These are phyloP conservation scores for Talaromyces funiculosus DNA, from an alignment of 2,329 filamentous ascomycete genomes.

Conservation along the genomic window DNA sequence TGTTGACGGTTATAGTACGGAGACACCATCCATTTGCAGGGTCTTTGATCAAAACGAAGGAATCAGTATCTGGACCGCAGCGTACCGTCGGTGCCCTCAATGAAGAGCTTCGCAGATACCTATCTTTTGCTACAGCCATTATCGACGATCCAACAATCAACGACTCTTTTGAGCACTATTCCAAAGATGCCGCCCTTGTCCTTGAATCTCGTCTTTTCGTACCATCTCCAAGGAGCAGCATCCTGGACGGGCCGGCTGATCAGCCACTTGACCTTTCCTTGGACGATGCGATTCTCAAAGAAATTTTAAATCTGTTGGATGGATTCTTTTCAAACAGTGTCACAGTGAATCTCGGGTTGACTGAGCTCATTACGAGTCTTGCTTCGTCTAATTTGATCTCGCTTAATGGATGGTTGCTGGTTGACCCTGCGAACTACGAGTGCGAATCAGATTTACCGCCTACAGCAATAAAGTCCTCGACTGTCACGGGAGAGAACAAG, in stretches of 20 bases:
- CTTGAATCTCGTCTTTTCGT: constrained; percentile 33
- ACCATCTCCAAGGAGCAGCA: constrained; percentile 23
- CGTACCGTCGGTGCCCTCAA: constrained; percentile 37
- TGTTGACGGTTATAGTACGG: constrained; percentile 78
- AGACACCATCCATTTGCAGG: constrained; percentile 81
- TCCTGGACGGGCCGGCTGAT: constrained; percentile 49
- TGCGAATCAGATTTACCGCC: constrained; percentile 33
- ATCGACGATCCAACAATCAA: constrained; percentile 35
- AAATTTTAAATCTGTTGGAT: constrained; percentile 57
- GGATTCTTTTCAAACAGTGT: constrained; percentile 86
- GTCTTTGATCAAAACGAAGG: constrained; percentile 54
- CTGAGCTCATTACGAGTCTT: constrained; percentile 74
- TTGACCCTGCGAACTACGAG: constrained; percentile 60
- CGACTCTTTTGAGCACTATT: constrained; percentile 40
- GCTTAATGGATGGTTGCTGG: constrained; percentile 84
- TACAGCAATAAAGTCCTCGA: background rate
- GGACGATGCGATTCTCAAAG: constrained; percentile 53
- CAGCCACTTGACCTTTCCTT: constrained; percentile 61
- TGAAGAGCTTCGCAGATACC: constrained; percentile 34
- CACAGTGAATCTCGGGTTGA: constrained; percentile 83
- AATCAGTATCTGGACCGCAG: constrained; percentile 15
- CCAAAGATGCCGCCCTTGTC: constrained; percentile 51
- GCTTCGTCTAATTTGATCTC: constrained; percentile 78
- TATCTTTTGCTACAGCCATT: constrained; percentile 34
- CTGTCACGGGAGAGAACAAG: constrained; percentile 23